A percentile compares a stretch with the other conserved stretches of the same genome.
phyloP scores from a whole-genome alignment of 805 yeast genomes.

The Ogataea polymorpha region DNA sequence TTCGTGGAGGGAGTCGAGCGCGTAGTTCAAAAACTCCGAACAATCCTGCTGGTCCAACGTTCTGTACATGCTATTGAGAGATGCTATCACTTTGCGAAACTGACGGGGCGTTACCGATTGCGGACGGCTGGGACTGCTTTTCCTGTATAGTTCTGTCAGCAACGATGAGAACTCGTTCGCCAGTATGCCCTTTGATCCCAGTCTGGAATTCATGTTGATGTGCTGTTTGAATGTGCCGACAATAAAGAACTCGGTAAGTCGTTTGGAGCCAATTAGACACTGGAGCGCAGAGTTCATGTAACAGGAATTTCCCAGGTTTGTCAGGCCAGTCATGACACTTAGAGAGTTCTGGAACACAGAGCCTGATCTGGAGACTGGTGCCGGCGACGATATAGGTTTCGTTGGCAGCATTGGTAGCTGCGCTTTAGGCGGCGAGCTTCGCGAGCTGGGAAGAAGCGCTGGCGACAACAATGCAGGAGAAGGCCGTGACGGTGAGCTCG shows the following conservation, averaged over 20 bases:
- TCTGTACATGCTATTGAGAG: slow-evolving; percentile 60
- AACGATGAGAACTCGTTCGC: slow-evolving; percentile 67
- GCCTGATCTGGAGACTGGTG: slow-evolving; percentile 7
- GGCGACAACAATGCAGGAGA: slow-evolving; percentile 22
- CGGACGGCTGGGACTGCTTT: slow-evolving; percentile 25
- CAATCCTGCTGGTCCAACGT: slow-evolving; percentile 81
- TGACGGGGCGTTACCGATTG: slow-evolving; percentile 53
- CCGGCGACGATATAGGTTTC: slow-evolving; percentile 7
- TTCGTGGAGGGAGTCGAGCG: slow-evolving; percentile 77
- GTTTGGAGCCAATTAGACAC: slow-evolving; percentile 73
- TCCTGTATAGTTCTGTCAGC: slow-evolving; percentile 49
- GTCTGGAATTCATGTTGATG: slow-evolving; percentile 65
- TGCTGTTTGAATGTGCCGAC: slow-evolving; percentile 58
- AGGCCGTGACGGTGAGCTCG: slow-evolving; percentile 19
- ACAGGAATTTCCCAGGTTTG: slow-evolving; percentile 86
- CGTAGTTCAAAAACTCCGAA: slow-evolving; percentile 72
- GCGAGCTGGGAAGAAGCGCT: slow-evolving; percentile 12
- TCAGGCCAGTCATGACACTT: slow-evolving; percentile 63
- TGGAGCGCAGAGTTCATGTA: slow-evolving; percentile 91
- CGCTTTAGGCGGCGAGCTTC: slow-evolving; percentile 9
- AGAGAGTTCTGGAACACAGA: slow-evolving; percentile 23
- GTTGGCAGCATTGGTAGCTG: slow-evolving; percentile 11
- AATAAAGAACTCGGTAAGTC: slow-evolving; percentile 60
- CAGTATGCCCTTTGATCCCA: slow-evolving; percentile 80
- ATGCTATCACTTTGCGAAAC: slow-evolving; percentile 67